Evolutionary conservation across 179 eudicot species (phyloP).

Genomic region (Vitellaria paradoxa): DNA sequence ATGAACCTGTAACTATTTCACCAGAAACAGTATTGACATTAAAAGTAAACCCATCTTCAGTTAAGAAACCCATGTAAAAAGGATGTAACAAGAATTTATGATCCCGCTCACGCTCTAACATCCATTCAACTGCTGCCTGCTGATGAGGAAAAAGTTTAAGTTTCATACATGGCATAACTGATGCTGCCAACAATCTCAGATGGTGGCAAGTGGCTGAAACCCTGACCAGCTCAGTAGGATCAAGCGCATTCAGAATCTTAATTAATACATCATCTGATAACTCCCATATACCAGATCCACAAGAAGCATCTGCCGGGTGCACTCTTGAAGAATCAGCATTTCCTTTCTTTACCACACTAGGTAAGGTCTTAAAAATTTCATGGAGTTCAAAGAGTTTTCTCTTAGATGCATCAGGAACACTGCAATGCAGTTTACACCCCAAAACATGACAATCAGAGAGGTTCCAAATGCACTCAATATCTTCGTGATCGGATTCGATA

Average conservation of each 20-base stretch:
- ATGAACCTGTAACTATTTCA: constrained; percentile 47
- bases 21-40: constrained; percentile 74
- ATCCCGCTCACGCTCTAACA: constrained; percentile 86
- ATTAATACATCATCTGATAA: constrained; percentile 69
- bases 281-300: constrained; percentile 61
- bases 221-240: constrained; percentile 67
- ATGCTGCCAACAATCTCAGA: constrained; percentile 61
- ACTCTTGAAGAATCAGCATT: constrained; percentile 43
- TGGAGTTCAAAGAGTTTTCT: constrained; percentile 75
- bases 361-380: constrained; percentile 80
- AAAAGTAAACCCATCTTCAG: constrained; percentile 71
- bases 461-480: constrained; percentile 43
- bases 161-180: constrained; percentile 89
- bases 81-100: constrained; percentile 59
- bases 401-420: constrained; percentile 41
- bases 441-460: constrained; percentile 74
- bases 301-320: constrained; percentile 37
- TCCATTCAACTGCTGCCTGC: constrained; percentile 99
- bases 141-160: constrained; percentile 94
- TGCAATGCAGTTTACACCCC: constrained; percentile 65
- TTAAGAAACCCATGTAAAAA: constrained; percentile 50
- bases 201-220: constrained; percentile 81
- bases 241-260: constrained; percentile 46
- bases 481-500: constrained; percentile 18
- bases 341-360: constrained; percentile 47